phyloP scores from a whole-genome alignment of 257 asterid species.

The Salvia miltiorrhiza region DNA sequence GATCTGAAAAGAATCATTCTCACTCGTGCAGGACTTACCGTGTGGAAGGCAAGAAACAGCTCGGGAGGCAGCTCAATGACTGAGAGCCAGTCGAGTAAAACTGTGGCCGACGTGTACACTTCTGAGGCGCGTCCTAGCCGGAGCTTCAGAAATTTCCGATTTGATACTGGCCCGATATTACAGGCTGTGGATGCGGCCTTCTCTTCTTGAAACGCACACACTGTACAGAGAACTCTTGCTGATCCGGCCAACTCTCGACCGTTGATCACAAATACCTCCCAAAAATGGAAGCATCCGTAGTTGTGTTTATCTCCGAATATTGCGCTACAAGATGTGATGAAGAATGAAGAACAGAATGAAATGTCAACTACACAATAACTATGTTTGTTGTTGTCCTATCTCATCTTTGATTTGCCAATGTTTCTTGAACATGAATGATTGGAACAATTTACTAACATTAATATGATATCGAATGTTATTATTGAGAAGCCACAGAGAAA shows the following conservation, averaged over 20 bases:
- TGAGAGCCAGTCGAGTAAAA: constrained; percentile 49
- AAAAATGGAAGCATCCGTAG: background rate
- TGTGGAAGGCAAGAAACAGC: constrained; percentile 71
- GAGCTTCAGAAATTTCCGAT: constrained; percentile 70
- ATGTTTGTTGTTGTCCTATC: background rate
- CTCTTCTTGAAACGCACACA: constrained; percentile 32
- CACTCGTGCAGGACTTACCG: constrained; percentile 46
- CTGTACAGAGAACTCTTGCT: constrained; percentile 30
- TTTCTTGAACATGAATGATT: background rate
- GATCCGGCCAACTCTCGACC: background rate
- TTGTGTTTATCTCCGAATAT: background rate
- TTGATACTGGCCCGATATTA: constrained; percentile 56
- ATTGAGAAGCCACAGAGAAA: background rate
- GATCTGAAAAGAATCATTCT: background rate
- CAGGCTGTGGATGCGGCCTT: constrained; percentile 68
- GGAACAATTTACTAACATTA: background rate
- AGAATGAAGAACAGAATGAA: background rate
- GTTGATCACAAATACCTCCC: background rate
- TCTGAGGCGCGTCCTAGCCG: constrained; percentile 40
- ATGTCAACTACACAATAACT: background rate
- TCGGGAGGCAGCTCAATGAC: constrained; percentile 52
- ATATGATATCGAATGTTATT: background rate
- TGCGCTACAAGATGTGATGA: background rate
- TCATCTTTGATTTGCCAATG: background rate
- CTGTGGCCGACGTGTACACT: constrained; percentile 35